Percentiles rank a stretch among this genome's conserved stretches.
Conservation (phyloP, 2,329 filamentous ascomycete species). For the Sarocladium strictum region DNA sequence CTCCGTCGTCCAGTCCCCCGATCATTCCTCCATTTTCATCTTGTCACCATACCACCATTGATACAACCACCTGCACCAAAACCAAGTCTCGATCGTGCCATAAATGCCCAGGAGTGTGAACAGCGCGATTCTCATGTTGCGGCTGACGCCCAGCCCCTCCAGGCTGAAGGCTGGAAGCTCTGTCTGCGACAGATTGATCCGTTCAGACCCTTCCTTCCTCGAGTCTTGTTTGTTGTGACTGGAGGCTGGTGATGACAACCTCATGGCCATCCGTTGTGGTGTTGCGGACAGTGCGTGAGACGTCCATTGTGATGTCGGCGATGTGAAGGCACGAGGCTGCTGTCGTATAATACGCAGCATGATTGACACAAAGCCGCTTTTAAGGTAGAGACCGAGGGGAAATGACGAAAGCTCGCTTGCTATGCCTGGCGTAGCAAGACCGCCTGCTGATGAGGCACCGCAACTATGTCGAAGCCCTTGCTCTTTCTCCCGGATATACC, state of each 20-base stretch:
- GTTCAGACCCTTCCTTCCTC: neutral
- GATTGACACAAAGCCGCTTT: too few species aligned
- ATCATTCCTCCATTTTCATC: neutral
- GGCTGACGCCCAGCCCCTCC: slow-evolving; percentile 22
- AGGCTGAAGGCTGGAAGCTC: slow-evolving; percentile 20
- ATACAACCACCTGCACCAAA: slow-evolving; percentile 15
- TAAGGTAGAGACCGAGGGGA: too few species aligned
- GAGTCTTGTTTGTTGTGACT: neutral
- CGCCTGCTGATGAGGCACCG: neutral
- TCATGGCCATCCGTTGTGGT: neutral
- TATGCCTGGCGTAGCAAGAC: neutral
- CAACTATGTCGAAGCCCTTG: neutral
- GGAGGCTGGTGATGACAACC: neutral
- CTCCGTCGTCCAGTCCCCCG: too few species aligned
- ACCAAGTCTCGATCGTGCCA: slow-evolving; percentile 27
- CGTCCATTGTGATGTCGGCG: neutral
- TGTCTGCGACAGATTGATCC: slow-evolving; percentile 21
- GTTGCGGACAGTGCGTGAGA: neutral
- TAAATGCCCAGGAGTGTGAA: slow-evolving; percentile 21
- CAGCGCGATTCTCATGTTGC: slow-evolving; percentile 19
- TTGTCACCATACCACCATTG: slow-evolving; percentile 5
- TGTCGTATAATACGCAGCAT: neutral
- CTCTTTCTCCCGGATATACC: neutral
- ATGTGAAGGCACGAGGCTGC: neutral
- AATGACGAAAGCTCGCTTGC: too few species aligned